Conservation (phyloP, 768 basidiomycete genomes). For the Kwoniella sp. region DNA sequence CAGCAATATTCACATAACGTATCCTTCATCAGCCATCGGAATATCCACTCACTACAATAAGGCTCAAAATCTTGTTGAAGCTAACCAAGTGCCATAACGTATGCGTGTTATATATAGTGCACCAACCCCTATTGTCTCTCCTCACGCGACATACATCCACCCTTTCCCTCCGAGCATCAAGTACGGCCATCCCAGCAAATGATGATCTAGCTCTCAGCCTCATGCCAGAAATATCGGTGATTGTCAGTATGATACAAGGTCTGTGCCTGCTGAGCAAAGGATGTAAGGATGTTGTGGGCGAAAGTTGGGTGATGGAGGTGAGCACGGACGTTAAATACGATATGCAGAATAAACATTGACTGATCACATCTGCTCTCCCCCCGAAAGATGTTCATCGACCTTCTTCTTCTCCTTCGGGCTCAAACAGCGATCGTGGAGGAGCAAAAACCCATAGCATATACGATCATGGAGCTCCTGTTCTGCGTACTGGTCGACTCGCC, state of each 20-base stretch:
- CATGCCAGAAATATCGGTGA: conserved; percentile 30
- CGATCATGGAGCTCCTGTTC: conserved; percentile 77
- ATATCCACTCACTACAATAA: neutral
- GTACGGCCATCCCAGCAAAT: conserved; percentile 24
- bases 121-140: conserved; percentile 35
- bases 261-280: conserved; percentile 31
- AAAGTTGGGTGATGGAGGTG: conserved; percentile 47
- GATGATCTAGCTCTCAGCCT: conserved; percentile 30
- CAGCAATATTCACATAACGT: no score
- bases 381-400: conserved; percentile 43
- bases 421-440: conserved; percentile 20
- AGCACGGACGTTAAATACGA: no score
- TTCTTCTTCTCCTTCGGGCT: conserved; percentile 39
- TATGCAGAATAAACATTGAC: no score
- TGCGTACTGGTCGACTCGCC: conserved; percentile 88
- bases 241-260: conserved; percentile 40
- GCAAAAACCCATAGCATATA: conserved; percentile 65
- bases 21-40: no score
- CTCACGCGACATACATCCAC: conserved; percentile 39
- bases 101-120: no score
- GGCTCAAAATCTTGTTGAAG: no score
- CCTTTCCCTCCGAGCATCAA: conserved; percentile 23
- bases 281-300: conserved; percentile 31
- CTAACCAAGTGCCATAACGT: no score
- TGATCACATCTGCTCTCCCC: neutral